Percentiles rank a stretch among this genome's conserved stretches.
Conservation (phyloP, 129 eudicot species). For the Smallanthus sonchifolius region DNA sequence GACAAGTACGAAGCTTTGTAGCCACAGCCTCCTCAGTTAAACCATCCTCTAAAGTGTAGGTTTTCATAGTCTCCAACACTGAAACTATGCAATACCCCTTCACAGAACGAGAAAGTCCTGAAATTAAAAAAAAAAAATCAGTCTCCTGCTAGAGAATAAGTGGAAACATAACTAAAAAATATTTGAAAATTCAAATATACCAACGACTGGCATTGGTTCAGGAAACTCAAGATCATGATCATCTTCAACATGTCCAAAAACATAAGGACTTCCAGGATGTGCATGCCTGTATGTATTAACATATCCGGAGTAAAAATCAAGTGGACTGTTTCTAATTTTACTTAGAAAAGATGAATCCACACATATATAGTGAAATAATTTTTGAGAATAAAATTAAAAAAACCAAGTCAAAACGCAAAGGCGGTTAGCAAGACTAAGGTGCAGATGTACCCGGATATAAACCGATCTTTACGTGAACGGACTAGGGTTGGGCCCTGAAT, state of each 20-base stretch:
- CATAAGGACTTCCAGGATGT: constrained; percentile 97
- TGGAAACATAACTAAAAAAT: too few relatives aligned
- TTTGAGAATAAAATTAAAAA: not conserved
- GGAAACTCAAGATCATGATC: constrained; percentile 90
- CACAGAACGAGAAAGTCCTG: constrained; percentile 91
- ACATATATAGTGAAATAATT: not conserved
- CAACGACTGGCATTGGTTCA: constrained; percentile 98
- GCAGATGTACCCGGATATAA: constrained; percentile 80
- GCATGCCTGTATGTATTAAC: constrained; percentile 62
- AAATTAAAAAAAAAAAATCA: not conserved
- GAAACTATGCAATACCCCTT: constrained; percentile 82
- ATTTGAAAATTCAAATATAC: too few relatives aligned
- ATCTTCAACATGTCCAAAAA: constrained; percentile 89
- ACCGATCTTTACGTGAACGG: constrained; percentile 87
- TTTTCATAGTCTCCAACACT: constrained; percentile 94
- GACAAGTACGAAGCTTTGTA: constrained; percentile 90
- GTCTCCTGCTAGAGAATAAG: not conserved
- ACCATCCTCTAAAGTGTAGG: constrained; percentile 73
- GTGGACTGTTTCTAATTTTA: not conserved
- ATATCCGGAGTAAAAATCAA: not conserved
- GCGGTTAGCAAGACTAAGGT: constrained; percentile 5
- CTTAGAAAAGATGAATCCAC: not conserved
- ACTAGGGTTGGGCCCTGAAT: constrained; percentile 95
- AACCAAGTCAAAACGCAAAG: not conserved
- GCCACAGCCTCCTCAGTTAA: constrained; percentile 95